Evolutionary conservation across 371 early-diverging fungal species (phyloP).

Genomic region (Mucor plumbeus): DNA sequence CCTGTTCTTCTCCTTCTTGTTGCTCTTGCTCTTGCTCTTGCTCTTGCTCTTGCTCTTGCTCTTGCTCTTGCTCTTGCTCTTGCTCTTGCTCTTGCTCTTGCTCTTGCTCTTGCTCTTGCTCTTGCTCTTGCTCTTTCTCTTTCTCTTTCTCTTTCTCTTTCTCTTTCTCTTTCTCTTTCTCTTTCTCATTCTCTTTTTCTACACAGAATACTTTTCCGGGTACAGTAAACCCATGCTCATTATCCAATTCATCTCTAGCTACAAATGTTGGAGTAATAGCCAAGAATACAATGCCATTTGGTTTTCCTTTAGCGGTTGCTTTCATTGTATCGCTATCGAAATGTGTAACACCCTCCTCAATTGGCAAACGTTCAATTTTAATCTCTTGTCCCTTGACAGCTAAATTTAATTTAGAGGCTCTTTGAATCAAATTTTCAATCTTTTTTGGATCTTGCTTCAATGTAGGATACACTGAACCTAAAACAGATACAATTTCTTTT

Average conservation of each 20-base stretch:
- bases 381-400: constrained; percentile 54
- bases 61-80: too few relatives aligned
- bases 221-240: constrained; percentile 51
- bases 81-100: background rate
- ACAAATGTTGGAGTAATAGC: constrained; percentile 43
- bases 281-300: constrained; percentile 39
- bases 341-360: constrained; percentile 37
- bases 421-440: constrained; percentile 37
- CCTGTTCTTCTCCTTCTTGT: too few relatives aligned
- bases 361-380: constrained; percentile 33
- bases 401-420: constrained; percentile 42
- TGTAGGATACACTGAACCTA: constrained; percentile 37
- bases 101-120: background rate
- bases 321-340: constrained; percentile 43
- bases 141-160: background rate
- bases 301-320: constrained; percentile 39
- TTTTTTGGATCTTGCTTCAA: constrained; percentile 37
- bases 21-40: constrained; percentile 4
- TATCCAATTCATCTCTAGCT: constrained; percentile 43
- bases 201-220: constrained; percentile 49
- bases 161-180: constrained; percentile 7
- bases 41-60: too few relatives aligned
- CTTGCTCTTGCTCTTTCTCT: constrained; percentile 2
- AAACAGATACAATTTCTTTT: constrained; percentile 23
- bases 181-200: constrained; percentile 4